Evolutionary conservation across 768 basidiomycete species (phyloP), one percentile per base, ranked within the genome.

Genomic region (Auricularia sp.): DNA sequence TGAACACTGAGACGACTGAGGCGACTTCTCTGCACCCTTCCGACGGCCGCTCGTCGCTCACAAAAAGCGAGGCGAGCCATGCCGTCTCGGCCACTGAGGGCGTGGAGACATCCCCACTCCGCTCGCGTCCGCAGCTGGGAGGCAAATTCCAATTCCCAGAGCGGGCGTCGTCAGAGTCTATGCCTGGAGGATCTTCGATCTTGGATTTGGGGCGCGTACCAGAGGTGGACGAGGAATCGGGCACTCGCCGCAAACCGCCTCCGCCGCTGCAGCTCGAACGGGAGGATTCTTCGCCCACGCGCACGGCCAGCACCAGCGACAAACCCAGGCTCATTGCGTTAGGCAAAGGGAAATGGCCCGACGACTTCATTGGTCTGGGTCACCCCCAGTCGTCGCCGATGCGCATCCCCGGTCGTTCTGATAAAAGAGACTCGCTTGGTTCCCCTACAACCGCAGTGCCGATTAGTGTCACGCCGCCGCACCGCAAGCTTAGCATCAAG

Each of bases 301-400:
- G 29, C 8, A 23, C 56, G 12, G 29, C 21, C 23, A 33, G 14
- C 14, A 14, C 29, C 7, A 23, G 56, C 56, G 56, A 54, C 11
- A 54, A 54, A 29, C 53, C 53, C 10, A 62, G 39, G 29, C 78
- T 42, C 39, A 42, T 90, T 67, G 80, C 84, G 63, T 81, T 90
- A 39, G 84, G 85, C 39, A 88, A 90, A 72, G 89, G 87, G 65
- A 90, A 87, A 73, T 91, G 88, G 88, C 88, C 90, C 0, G 88
- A 90, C 74, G 89, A 90, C 73, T 88, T 90, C 47, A 51, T 51
- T 51, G 47, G 47, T 6, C 56, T 59, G 23, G 56, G 56, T 18
- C 56, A 29, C 14, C 56, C 56, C 29, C 29, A 29, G 11, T 33
- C 56, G 29, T 59, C 56, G 23, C 56, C 56, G 8, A 35, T 59